Percentiles rank a stretch among this genome's conserved stretches.
phyloP scores from a whole-genome alignment of 352 stramenopile species.

The Globisporangium mamillatum region DNA sequence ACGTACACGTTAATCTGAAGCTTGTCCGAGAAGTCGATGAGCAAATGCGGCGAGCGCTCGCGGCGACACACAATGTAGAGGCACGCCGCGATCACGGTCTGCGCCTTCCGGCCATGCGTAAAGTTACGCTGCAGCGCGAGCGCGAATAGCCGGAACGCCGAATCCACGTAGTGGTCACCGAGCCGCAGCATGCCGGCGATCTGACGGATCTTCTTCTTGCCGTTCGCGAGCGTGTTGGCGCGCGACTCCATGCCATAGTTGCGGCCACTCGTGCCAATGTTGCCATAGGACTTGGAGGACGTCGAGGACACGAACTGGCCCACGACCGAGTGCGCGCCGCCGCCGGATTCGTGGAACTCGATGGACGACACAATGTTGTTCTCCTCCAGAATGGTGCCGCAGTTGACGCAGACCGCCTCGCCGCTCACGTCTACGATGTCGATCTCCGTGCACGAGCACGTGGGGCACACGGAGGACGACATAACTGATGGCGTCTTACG shows the following conservation, averaged over 20 bases:
- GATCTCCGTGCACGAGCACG: slow-evolving; percentile 94
- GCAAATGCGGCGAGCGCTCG: slow-evolving; percentile 97
- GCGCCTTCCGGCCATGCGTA: slow-evolving; percentile 93
- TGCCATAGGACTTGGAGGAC: slow-evolving; percentile 90
- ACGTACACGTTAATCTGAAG: slow-evolving; percentile 95
- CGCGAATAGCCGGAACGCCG: slow-evolving; percentile 94
- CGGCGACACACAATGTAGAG: slow-evolving; percentile 99
- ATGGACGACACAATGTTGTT: slow-evolving; percentile 97
- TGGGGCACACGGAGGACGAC: slow-evolving; percentile 85
- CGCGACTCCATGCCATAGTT: slow-evolving; percentile 94
- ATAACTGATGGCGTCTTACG: slow-evolving; percentile 3
- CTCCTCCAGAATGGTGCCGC: slow-evolving; percentile 95
- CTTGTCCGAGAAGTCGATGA: slow-evolving; percentile 99
- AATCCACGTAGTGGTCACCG: slow-evolving; percentile 95
- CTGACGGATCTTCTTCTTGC: slow-evolving; percentile 91
- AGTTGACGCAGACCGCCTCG: slow-evolving; percentile 86
- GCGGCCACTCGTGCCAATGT: slow-evolving; percentile 78
- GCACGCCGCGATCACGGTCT: slow-evolving; percentile 96
- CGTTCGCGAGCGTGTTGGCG: slow-evolving; percentile 95
- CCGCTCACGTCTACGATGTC: slow-evolving; percentile 92
- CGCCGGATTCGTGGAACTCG: slow-evolving; percentile 95
- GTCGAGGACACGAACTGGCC: slow-evolving; percentile 95
- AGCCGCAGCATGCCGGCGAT: slow-evolving; percentile 93
- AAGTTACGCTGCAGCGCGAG: slow-evolving; percentile 97
- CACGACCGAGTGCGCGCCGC: slow-evolving; percentile 90